Conservation (phyloP, 129 eudicot species). For the Daucus carota region DH1_v3.0 NC_030383.2:59465001-59465500, state of each 20-base stretch:
- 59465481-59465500: constrained; percentile 99
- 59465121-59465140: background rate
- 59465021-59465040: constrained; percentile 1
- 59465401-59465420: constrained; percentile 8
- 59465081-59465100: background rate
- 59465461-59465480: constrained; percentile 1
- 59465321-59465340: constrained; percentile 97
- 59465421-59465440: background rate
- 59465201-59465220: constrained; percentile 84
- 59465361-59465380: constrained; percentile 99
- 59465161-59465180: background rate
- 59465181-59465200: constrained; percentile 3
- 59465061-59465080: background rate
- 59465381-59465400: background rate
- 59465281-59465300: background rate
- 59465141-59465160: constrained; percentile 1
- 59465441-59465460: background rate
- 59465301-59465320: background rate
- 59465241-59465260: constrained; percentile 91
- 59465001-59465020: constrained; percentile 11
- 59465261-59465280: constrained; percentile 15
- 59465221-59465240: constrained; percentile 63
- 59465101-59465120: background rate
- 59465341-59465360: constrained; percentile 95
- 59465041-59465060: background rate